phyloP scores from a whole-genome alignment of 257 asterid genomes.

The Oldenlandia corymbosa region DNA sequence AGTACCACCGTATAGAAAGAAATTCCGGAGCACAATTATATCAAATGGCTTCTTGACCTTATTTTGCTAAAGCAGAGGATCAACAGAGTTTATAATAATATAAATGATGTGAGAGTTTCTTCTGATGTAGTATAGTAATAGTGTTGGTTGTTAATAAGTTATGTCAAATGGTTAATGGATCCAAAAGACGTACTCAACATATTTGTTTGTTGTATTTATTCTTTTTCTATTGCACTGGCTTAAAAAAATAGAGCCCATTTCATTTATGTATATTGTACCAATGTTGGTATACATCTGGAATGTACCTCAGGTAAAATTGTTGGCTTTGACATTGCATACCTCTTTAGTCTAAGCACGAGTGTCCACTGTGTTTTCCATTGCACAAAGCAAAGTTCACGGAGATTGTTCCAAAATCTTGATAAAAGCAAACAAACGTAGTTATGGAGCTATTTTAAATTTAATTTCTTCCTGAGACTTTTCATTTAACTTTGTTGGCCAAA shows the following conservation, averaged over 20 bases:
- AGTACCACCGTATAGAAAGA: not conserved
- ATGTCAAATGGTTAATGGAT: not conserved
- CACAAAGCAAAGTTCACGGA: no score
- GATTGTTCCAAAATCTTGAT: no score
- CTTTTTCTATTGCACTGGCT: no score
- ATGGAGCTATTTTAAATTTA: not conserved
- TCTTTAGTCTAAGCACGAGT: no score
- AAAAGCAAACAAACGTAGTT: no score
- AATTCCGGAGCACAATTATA: not conserved
- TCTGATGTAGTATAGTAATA: constrained; percentile 4
- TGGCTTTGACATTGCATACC: not conserved
- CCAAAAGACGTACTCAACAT: not conserved
- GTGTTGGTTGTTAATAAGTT: not conserved
- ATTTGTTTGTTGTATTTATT: not conserved
- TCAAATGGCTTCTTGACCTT: not conserved
- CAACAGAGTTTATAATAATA: not conserved
- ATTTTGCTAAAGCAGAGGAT: not conserved
- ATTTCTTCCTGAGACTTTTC: not conserved
- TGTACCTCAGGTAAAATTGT: not conserved
- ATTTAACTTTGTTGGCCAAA: not conserved
- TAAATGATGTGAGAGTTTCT: not conserved
- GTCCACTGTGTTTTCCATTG: no score
- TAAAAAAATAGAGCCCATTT: no score
- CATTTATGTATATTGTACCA: not conserved
- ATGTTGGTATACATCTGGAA: not conserved